Base-by-base conservation (phyloP, 768 basidiomycete genomes). In the Russula ochroleuca region DNA sequence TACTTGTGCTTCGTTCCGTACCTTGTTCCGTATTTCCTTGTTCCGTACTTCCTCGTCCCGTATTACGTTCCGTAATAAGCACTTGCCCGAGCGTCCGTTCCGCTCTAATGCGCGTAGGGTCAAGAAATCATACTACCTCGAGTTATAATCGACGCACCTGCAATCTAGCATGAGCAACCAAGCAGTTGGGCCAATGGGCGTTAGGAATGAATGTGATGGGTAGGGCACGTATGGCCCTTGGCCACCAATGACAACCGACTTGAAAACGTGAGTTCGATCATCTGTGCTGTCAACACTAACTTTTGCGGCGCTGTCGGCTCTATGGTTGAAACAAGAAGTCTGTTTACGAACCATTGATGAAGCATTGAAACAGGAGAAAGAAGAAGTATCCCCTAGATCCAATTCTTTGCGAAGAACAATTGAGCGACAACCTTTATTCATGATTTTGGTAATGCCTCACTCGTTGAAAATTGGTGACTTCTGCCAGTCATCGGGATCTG, bases 351-450 rank as follows among this genome's bases (percentile, higher is more conserved):
- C 90, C 83, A 65, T 88, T 87, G 69, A 90, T 84, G 73, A 95
- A 95, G 68, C 90, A 92, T 69, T 99, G 96, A 79, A 99, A 98
- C 1, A 99, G 79, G 25, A 96, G 78, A 76, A 87, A 99, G 79
- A 86, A 95, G 73, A 95, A 95, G 76, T 94, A 97, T 21, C 87
- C 92, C 67, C 90, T 78, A 1, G 84, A 75, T 7, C 95, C 96
- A 59, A 98, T 90, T 8, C 88, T 92, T 64, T 60, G 49, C 60
- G 41, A 40, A 56, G 14, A 47, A 54, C 7, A 25, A 43, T 43
- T 60, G 15, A 25, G 33, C 40, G 2, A 38, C 17, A 10, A 37
- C 47, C 31, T 17, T 48, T 49, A 17, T 49, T 21, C 35, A 60
- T 0, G 8, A 28, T 21, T 41, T 7, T 54, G 71, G 17, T 28